Base-by-base conservation (phyloP, 257 asterid species). In the Solanum tarapatanum region DNA sequence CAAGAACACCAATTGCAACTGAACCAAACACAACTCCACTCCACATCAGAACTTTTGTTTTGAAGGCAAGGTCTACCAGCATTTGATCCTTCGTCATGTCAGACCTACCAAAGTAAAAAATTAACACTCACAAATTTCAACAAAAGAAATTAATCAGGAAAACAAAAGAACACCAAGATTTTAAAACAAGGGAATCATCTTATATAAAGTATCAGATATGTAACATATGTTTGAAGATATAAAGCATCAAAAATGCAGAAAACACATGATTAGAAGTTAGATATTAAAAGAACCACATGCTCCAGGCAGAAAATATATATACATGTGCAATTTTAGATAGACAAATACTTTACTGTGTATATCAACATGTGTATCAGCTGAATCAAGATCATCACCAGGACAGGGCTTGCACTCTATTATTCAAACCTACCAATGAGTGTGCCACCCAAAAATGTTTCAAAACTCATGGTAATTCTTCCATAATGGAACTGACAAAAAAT, bases 11-110 rank as follows among this genome's bases (percentile, higher is more conserved):
- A 58, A 95, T 10, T 24, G 99, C 98, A 8, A 95, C 24, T 41
- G 97, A 89, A 88, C 99, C 97, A 69, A 97, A 88, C 68, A 94
- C 90, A 43, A 93, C 87, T 48, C 98, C 99, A 60, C 97, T 90
- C 94, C 98, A 97, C 88, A 93, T 85, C 80, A 95, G 88, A 28
- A 93, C 87, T 88, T 92, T 93, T 30, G 94, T 88, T 89, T 88
- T 92, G 91, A 92, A 93, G 86, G 95, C 91, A 87, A 97, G 98
- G 87, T 95, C 94, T n/a, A 90, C 92, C 74, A 97, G 30, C 69
- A 97, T 92, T 90, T 97, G 94, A 91, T 93, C 96, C 94, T 95
- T 95, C 11, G 91, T 92, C 93, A 92, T 79, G 88, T 90, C 92
- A 87, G 96, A 93, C 93, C 99, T 97, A 87, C 88, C 91, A 66